Percentiles rank a stretch among this genome's conserved stretches.
Evolutionary conservation across 2,329 filamentous ascomycete genomes (phyloP).

Genomic region (Trichoderma guizhouense): DNA sequence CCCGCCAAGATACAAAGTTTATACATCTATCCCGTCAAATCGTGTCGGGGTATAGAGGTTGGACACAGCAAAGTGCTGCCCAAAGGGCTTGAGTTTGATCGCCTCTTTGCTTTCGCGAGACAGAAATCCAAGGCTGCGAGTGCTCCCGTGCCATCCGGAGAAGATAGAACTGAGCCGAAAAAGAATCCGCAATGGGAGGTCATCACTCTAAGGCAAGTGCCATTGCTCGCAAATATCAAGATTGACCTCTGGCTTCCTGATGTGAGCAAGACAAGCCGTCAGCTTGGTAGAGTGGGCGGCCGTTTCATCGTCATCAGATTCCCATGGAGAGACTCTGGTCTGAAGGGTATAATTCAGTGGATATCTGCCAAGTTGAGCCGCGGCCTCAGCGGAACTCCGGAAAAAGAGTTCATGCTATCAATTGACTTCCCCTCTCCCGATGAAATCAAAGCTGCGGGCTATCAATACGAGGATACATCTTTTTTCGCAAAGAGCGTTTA

Average conservation of each 20-base stretch:
- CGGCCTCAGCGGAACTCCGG: constrained; percentile 49
- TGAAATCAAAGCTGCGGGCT: constrained; percentile 57
- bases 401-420: constrained; percentile 65
- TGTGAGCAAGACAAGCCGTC: constrained; percentile 49
- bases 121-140: constrained; percentile 23
- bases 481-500: constrained; percentile 60
- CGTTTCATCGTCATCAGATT: constrained; percentile 66
- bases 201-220: constrained; percentile 66
- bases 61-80: constrained; percentile 59
- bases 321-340: constrained; percentile 54
- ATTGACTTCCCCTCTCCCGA: constrained; percentile 56
- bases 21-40: constrained; percentile 80
- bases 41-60: constrained; percentile 74
- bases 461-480: constrained; percentile 56
- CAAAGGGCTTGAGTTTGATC: constrained; percentile 73
- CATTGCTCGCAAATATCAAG: constrained; percentile 66
- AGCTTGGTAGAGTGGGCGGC: constrained; percentile 49
- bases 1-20: constrained; percentile 54
- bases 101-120: constrained; percentile 80
- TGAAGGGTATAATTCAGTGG: constrained; percentile 44
- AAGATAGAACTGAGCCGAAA: constrained; percentile 29
- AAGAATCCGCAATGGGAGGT: constrained; percentile 58
- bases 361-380: constrained; percentile 50
- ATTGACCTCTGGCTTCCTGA: constrained; percentile 69
- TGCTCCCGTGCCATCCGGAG: constrained; percentile 34